These are phyloP conservation scores for Pseudodiploospora longispora DNA, from an alignment of 2,329 filamentous ascomycete species.

Conservation along the genomic window DNA sequence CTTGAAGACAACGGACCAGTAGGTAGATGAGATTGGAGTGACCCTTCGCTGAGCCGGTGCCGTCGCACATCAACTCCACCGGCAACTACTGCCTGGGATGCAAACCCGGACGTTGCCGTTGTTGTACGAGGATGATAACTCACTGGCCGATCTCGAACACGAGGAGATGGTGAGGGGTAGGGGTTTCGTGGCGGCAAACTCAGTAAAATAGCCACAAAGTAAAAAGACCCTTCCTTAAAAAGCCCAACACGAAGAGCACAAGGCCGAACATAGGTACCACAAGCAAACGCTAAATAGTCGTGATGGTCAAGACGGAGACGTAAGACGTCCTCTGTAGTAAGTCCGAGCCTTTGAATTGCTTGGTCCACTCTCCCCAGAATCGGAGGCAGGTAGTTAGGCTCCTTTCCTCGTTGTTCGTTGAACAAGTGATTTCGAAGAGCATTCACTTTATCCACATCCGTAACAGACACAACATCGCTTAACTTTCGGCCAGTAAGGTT, in stretches of 20 bases:
- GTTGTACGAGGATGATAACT: constrained; percentile 30
- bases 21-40: constrained; percentile 14
- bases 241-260: constrained; percentile 47
- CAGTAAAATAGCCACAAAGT: constrained; percentile 50
- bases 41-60: constrained; percentile 30
- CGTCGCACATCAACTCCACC: constrained; percentile 40
- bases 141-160: constrained; percentile 34
- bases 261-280: constrained; percentile 43
- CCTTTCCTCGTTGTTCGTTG: constrained; percentile 48
- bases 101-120: constrained; percentile 24
- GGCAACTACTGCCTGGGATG: constrained; percentile 38
- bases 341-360: constrained; percentile 47
- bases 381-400: constrained; percentile 56
- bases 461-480: constrained; percentile 42
- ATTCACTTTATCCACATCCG: constrained; percentile 45
- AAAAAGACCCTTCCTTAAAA: constrained; percentile 53
- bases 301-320: constrained; percentile 44
- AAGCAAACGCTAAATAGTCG: constrained; percentile 47
- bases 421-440: constrained; percentile 44
- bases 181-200: constrained; percentile 27
- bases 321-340: constrained; percentile 43
- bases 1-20: constrained; percentile 20
- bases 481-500: constrained; percentile 42
- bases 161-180: constrained; percentile 21
- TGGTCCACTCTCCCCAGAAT: constrained; percentile 50